phyloP scores from a whole-genome alignment of 768 basidiomycete species.

The Tricholoma hemisulphureum region DNA sequence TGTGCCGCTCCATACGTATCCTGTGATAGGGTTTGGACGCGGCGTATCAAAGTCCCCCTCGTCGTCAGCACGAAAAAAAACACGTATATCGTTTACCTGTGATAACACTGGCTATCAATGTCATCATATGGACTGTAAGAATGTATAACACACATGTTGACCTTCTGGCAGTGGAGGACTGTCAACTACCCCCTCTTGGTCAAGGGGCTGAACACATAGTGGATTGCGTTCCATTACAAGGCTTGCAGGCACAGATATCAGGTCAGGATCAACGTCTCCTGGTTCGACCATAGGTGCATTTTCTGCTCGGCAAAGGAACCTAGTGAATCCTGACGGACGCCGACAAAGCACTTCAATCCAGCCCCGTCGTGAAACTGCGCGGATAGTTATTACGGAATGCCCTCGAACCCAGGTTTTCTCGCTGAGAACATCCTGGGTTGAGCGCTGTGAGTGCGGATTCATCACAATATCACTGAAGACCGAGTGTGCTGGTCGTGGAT shows the following conservation, averaged over 20 bases:
- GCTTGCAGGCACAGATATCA: slow-evolving; percentile 67
- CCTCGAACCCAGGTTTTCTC: slow-evolving; percentile 88
- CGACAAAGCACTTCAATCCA: slow-evolving; percentile 88
- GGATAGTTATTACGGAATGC: slow-evolving; percentile 80
- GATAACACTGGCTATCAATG: slow-evolving; percentile 1
- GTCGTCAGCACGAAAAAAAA: slow-evolving; percentile 20
- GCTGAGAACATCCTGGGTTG: slow-evolving; percentile 39
- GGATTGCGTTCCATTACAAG: slow-evolving; percentile 66
- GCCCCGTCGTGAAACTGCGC: slow-evolving; percentile 65
- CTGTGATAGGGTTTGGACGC: slow-evolving; percentile 71
- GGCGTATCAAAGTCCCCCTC: slow-evolving; percentile 28
- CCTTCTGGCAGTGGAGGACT: slow-evolving; percentile 14
- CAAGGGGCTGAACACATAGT: slow-evolving; percentile 29
- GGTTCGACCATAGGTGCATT: slow-evolving; percentile 84
- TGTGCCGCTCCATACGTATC: slow-evolving; percentile 84
- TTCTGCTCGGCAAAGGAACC: slow-evolving; percentile 81
- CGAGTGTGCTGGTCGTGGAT: slow-evolving; percentile 83
- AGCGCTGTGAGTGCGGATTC: slow-evolving; percentile 42
- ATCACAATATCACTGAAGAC: slow-evolving; percentile 78
- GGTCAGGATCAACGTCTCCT: slow-evolving; percentile 82
- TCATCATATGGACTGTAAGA: background rate
- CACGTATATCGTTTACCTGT: slow-evolving; percentile 26
- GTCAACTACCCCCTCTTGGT: slow-evolving; percentile 22
- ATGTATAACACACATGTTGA: slow-evolving; percentile 9
- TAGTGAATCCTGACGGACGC: slow-evolving; percentile 85